Percentiles rank a stretch among this genome's conserved stretches.
Evolutionary conservation across 2,329 filamentous ascomycete species (phyloP).

Genomic region (Graphilbum sp.): DNA sequence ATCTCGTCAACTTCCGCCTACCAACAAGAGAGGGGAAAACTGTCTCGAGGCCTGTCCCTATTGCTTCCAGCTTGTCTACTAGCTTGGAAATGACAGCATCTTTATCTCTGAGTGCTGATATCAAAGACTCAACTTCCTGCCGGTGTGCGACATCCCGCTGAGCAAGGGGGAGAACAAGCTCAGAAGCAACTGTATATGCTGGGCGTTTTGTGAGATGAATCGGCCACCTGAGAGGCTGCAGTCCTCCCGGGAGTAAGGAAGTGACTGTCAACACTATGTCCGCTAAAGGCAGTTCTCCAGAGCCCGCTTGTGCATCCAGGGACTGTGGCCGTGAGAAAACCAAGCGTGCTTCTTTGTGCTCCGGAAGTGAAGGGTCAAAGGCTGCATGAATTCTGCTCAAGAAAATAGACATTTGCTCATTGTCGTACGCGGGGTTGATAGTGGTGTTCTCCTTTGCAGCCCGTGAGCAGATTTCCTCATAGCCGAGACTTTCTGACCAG

Average conservation of each 20-base stretch:
- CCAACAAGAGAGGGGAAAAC: constrained; percentile 31
- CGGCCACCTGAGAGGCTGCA: constrained; percentile 22
- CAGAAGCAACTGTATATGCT: constrained; percentile 24
- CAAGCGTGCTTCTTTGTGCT: neutral
- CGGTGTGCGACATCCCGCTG: constrained; percentile 25
- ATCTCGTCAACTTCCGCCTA: constrained; percentile 28
- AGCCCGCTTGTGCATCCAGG: too few relatives aligned
- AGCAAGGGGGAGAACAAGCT: constrained; percentile 35
- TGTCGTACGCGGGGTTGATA: constrained; percentile 57
- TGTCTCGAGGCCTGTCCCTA: constrained; percentile 33
- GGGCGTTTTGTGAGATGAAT: constrained; percentile 14
- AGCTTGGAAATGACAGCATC: constrained; percentile 33
- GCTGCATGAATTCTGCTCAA: constrained; percentile 43
- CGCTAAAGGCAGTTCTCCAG: too few relatives aligned
- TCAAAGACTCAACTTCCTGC: constrained; percentile 25
- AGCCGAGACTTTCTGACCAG: constrained; percentile 52
- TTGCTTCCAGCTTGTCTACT: constrained; percentile 35
- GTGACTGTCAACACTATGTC: neutral
- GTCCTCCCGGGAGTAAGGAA: constrained; percentile 18
- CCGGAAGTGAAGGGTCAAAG: constrained; percentile 28
- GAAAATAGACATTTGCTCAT: constrained; percentile 50
- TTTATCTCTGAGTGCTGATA: constrained; percentile 29
- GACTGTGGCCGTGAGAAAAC: neutral
- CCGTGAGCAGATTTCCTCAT: constrained; percentile 44
- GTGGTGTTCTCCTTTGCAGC: constrained; percentile 47